phyloP scores from a whole-genome alignment of 345 rosid species.

The Turritis glabra region DNA sequence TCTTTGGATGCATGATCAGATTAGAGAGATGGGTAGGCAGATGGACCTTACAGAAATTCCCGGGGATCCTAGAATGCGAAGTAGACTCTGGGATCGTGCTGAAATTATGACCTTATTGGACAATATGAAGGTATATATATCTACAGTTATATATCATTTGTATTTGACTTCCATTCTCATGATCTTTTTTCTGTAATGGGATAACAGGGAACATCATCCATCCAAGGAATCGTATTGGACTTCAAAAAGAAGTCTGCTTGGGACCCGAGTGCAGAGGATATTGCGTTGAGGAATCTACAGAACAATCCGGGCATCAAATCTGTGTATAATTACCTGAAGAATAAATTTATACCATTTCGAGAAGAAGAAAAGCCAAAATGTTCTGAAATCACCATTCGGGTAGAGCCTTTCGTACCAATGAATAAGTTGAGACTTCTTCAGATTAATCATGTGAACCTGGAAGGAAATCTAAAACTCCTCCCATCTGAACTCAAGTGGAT shows the following conservation, averaged over 20 bases:
- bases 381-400: slow-evolving; percentile 32
- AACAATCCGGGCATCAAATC: slow-evolving; percentile 4
- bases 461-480: slow-evolving; percentile 52
- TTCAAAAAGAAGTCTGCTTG: slow-evolving; percentile 20
- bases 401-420: slow-evolving; percentile 52
- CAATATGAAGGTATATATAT: slow-evolving; percentile 42
- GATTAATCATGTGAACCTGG: slow-evolving; percentile 52
- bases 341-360: slow-evolving; percentile 1
- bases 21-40: slow-evolving; percentile 78
- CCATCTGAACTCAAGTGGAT: slow-evolving; percentile 65
- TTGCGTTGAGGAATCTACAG: slow-evolving; percentile 2
- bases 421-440: slow-evolving; percentile 60
- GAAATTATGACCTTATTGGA: slow-evolving; percentile 50
- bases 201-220: slow-evolving; percentile 48
- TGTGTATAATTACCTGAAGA: slow-evolving; percentile 23
- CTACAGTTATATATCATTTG: background rate
- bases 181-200: background rate
- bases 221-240: slow-evolving; percentile 53
- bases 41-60: slow-evolving; percentile 36
- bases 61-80: slow-evolving; percentile 45
- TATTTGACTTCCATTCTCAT: background rate
- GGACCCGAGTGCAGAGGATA: slow-evolving; percentile 14
- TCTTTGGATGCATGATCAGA: slow-evolving; percentile 79
- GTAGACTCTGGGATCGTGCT: slow-evolving; percentile 66
- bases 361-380: slow-evolving; percentile 18